Evolutionary conservation across 2,329 filamentous ascomycete genomes (phyloP).

Genomic region (Alternaria tenuissima): DNA sequence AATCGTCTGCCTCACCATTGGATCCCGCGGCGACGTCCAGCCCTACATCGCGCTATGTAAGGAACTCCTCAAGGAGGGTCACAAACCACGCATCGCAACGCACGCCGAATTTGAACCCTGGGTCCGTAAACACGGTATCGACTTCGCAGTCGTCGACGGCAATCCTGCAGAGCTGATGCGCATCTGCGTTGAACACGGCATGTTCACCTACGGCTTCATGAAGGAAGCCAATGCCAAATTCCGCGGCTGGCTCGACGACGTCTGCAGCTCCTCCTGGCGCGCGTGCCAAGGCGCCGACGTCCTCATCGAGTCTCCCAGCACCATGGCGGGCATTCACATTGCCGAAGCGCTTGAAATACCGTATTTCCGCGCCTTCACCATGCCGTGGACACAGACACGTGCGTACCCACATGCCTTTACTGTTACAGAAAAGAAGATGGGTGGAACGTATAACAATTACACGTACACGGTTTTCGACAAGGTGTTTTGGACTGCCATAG

Average conservation of each 20-base stretch:
- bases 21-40: conserved; percentile 94
- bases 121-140: conserved; percentile 92
- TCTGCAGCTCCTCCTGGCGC: conserved; percentile 80
- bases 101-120: conserved; percentile 89
- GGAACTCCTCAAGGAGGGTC: conserved; percentile 85
- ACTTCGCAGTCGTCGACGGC: conserved; percentile 86
- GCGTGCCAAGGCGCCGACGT: conserved; percentile 89
- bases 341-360: conserved; percentile 91
- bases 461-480: conserved; percentile 97
- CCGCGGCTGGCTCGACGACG: conserved; percentile 91
- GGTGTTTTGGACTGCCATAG: conserved; percentile 94
- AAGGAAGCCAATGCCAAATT: conserved; percentile 78
- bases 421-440: conserved; percentile 91
- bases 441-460: conserved; percentile 92
- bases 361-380: conserved; percentile 96
- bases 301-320: conserved; percentile 92
- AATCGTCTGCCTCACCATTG: conserved; percentile 94
- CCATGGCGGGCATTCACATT: conserved; percentile 98
- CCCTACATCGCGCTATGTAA: conserved; percentile 98
- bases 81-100: conserved; percentile 86
- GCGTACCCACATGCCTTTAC: conserved; percentile 97
- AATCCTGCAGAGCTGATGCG: conserved; percentile 95
- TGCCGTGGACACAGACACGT: conserved; percentile 97
- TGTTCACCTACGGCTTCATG: conserved; percentile 92
- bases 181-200: conserved; percentile 95